These are phyloP conservation scores for Fraxinus sp. DNA, from an alignment of 305 asterid species.

Conservation along the genomic window DNA sequence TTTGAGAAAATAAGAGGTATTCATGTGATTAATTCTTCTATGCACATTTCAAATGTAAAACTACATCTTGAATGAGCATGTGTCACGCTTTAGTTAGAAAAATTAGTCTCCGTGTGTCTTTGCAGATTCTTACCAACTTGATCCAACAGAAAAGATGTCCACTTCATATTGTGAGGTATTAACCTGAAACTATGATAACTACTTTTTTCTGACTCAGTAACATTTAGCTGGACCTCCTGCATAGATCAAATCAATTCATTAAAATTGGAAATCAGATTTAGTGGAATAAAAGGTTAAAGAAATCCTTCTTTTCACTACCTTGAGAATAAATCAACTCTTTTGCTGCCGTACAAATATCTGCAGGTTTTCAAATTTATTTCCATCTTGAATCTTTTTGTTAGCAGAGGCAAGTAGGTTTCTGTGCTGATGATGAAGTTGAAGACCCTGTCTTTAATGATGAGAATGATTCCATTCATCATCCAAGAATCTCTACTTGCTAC, in stretches of 20 bases:
- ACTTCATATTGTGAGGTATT: conserved; percentile 40
- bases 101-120: conserved; percentile 17
- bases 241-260: background rate
- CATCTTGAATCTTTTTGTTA: conserved; percentile 24
- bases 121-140: conserved; percentile 31
- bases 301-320: background rate
- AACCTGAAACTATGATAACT: conserved; percentile 16
- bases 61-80: background rate
- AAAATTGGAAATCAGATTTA: background rate
- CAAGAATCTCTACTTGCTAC: conserved; percentile 28
- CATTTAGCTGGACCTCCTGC: background rate
- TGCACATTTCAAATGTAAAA: conserved; percentile 2
- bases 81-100: background rate
- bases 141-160: conserved; percentile 23
- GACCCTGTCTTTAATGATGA: conserved; percentile 50
- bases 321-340: background rate
- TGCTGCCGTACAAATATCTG: background rate
- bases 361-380: conserved; percentile 10
- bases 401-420: conserved; percentile 42
- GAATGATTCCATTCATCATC: conserved; percentile 29
- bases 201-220: background rate
- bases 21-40: conserved; percentile 15
- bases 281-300: conserved; percentile 6
- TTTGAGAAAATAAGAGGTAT: conserved; percentile 63
- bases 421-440: conserved; percentile 65